Percentiles rank a stretch among this genome's conserved stretches.
These are phyloP conservation scores for Penicillium odoratum DNA, from an alignment of 495 filamentous ascomycete genomes.

Conservation along the genomic window DNA sequence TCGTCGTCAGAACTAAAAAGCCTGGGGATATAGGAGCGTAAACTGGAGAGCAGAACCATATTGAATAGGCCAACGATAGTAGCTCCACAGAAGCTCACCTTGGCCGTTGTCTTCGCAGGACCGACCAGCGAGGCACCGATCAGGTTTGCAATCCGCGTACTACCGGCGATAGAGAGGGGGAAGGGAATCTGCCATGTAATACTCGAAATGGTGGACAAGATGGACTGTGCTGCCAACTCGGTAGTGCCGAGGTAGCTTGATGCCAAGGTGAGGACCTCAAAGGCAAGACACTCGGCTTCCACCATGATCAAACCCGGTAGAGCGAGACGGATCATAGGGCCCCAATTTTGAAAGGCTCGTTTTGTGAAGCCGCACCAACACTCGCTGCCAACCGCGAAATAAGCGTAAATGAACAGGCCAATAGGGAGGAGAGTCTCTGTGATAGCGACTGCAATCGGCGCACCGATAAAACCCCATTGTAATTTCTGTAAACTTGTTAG, in stretches of 20 bases:
- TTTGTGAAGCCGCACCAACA: conserved; percentile 83
- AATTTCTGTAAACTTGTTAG: conserved; percentile 51
- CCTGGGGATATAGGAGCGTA: conserved; percentile 67
- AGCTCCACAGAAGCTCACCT: conserved; percentile 65
- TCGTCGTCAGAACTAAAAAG: conserved; percentile 81
- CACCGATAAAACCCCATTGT: conserved; percentile 77
- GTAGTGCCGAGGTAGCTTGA: conserved; percentile 69
- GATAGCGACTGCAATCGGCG: conserved; percentile 79
- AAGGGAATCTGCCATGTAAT: conserved; percentile 69
- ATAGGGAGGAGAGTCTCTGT: conserved; percentile 81
- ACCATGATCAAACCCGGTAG: conserved; percentile 89
- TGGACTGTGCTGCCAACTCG: conserved; percentile 67
- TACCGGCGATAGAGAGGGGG: conserved; percentile 61
- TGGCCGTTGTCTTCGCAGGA: conserved; percentile 68
- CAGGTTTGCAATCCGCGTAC: conserved; percentile 63
- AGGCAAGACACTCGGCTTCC: conserved; percentile 84
- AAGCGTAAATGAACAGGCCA: conserved; percentile 69
- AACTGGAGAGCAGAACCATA: conserved; percentile 59
- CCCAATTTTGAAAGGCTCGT: conserved; percentile 76
- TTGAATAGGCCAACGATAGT: conserved; percentile 75
- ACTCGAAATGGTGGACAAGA: conserved; percentile 59
- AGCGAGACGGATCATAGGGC: conserved; percentile 81
- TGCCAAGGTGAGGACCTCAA: conserved; percentile 75
- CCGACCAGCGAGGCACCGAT: conserved; percentile 70
- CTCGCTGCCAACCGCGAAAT: conserved; percentile 52